Conservation (phyloP, 345 rosid genomes). For the Lepidium sativum region DNA sequence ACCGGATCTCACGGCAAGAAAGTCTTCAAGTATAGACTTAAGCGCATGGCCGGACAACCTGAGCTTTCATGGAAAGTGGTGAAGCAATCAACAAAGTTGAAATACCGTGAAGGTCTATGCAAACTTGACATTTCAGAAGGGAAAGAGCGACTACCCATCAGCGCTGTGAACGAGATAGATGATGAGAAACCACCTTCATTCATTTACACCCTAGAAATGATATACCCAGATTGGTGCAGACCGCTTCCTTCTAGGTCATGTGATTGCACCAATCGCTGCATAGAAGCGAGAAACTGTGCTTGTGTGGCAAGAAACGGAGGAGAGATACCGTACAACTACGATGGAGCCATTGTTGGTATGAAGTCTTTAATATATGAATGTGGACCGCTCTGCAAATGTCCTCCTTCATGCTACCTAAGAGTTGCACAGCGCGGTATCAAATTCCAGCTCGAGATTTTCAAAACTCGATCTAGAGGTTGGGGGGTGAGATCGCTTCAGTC, state of each 20-base stretch:
- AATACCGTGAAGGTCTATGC: slow-evolving; percentile 55
- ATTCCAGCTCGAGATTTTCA: slow-evolving; percentile 73
- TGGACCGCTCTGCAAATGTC: slow-evolving; percentile 74
- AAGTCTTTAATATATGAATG: slow-evolving; percentile 71
- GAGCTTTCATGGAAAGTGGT: slow-evolving; percentile 82
- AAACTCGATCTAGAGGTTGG: slow-evolving; percentile 81
- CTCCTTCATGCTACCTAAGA: slow-evolving; percentile 64
- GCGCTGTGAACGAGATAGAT: slow-evolving; percentile 65
- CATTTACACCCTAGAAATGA: slow-evolving; percentile 41
- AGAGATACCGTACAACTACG: slow-evolving; percentile 66
- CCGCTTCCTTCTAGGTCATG: slow-evolving; percentile 48
- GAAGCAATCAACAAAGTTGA: slow-evolving; percentile 37
- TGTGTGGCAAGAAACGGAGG: slow-evolving; percentile 66
- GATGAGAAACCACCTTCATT: slow-evolving; percentile 65
- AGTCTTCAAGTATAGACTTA: slow-evolving; percentile 61
- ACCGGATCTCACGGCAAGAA: slow-evolving; percentile 61
- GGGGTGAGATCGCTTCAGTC: slow-evolving; percentile 79
- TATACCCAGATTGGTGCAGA: slow-evolving; percentile 48
- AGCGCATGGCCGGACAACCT: slow-evolving; percentile 63
- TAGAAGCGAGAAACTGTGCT: slow-evolving; percentile 38
- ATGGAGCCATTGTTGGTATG: slow-evolving; percentile 62
- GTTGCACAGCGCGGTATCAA: slow-evolving; percentile 68
- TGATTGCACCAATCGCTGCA: slow-evolving; percentile 47
- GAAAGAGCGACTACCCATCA: slow-evolving; percentile 40
- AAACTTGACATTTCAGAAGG: slow-evolving; percentile 63